Conservation (phyloP, 2,329 filamentous ascomycete species). For the Claviceps spartinae region DNA sequence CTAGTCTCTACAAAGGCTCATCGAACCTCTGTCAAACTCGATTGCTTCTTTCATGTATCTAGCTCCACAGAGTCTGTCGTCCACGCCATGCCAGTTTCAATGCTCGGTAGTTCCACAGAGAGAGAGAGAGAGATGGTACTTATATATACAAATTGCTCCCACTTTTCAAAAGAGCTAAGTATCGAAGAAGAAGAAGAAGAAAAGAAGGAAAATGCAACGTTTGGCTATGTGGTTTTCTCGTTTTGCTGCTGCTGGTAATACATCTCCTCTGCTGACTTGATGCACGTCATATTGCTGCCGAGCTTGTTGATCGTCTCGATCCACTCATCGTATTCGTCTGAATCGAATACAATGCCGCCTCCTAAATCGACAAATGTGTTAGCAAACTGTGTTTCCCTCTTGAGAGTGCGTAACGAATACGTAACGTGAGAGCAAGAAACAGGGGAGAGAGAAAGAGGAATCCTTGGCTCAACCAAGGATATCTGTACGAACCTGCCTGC, state of each 20-base stretch:
- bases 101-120: too few relatives aligned
- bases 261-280: conserved; percentile 68
- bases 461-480: background rate
- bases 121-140: too few relatives aligned
- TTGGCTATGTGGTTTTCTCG: background rate
- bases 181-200: background rate
- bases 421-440: background rate
- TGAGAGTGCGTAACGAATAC: background rate
- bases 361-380: conserved; percentile 21
- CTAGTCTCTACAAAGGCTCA: too few relatives aligned
- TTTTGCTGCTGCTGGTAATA: conserved; percentile 27
- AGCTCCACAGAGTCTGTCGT: too few relatives aligned
- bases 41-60: too few relatives aligned
- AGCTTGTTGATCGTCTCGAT: conserved; percentile 95
- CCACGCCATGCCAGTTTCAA: too few relatives aligned
- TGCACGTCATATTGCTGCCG: conserved; percentile 76
- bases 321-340: conserved; percentile 81
- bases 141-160: too few relatives aligned
- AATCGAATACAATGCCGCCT: conserved; percentile 90
- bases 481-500: conserved; percentile 46
- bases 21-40: too few relatives aligned
- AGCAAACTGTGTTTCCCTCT: background rate
- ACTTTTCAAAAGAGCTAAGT: background rate
- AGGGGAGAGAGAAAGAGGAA: background rate
- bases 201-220: background rate